Evolutionary conservation across 2,329 filamentous ascomycete species (phyloP).

Genomic region (Xylaria sp.): DNA sequence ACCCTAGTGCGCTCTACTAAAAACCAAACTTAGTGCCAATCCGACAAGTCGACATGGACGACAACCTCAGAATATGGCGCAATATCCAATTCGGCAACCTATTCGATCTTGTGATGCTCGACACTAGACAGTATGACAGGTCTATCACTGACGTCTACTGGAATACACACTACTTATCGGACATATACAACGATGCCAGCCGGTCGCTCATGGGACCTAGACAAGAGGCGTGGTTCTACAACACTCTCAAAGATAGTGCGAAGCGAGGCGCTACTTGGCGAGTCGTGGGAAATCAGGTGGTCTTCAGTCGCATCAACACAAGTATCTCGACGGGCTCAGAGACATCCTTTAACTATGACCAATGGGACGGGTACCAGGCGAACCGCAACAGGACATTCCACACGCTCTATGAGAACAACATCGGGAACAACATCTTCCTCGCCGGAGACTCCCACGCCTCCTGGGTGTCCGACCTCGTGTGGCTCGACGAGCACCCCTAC

Average conservation of each 20-base stretch:
- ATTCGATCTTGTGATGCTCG: slow-evolving; percentile 74
- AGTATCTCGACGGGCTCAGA: slow-evolving; percentile 46
- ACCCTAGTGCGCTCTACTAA: slow-evolving; percentile 43
- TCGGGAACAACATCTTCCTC: slow-evolving; percentile 72
- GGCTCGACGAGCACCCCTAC: slow-evolving; percentile 58
- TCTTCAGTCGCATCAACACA: slow-evolving; percentile 62
- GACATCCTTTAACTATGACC: slow-evolving; percentile 64
- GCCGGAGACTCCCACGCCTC: slow-evolving; percentile 70
- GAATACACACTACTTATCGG: slow-evolving; percentile 70
- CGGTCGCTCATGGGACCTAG: slow-evolving; percentile 76
- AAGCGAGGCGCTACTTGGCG: slow-evolving; percentile 74
- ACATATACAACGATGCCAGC: slow-evolving; percentile 67
- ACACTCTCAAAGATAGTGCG: slow-evolving; percentile 64
- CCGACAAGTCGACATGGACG: slow-evolving; percentile 73
- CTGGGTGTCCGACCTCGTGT: slow-evolving; percentile 65
- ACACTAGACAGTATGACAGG: slow-evolving; percentile 75
- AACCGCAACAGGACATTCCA: slow-evolving; percentile 72
- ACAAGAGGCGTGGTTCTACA: slow-evolving; percentile 81
- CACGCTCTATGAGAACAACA: slow-evolving; percentile 68
- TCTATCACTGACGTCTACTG: slow-evolving; percentile 70
- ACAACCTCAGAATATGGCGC: slow-evolving; percentile 76
- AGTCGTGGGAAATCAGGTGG: slow-evolving; percentile 75
- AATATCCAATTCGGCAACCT: slow-evolving; percentile 73
- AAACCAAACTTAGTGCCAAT: slow-evolving; percentile 52
- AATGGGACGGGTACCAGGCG: slow-evolving; percentile 58